Conservation (phyloP, 305 asterid genomes). For the Caryopteris hybrid region DNA sequence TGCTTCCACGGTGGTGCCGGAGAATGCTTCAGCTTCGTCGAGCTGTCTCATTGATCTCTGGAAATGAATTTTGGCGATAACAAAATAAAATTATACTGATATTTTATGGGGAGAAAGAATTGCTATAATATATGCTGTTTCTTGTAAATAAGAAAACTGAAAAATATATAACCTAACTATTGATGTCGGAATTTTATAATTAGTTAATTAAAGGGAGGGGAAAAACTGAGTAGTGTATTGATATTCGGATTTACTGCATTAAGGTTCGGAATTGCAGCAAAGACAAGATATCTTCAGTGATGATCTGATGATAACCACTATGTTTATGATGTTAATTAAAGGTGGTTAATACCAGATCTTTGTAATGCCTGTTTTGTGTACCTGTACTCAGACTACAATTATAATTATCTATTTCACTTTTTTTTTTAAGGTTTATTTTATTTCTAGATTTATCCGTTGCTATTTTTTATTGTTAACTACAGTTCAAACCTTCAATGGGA, state of each 20-base stretch:
- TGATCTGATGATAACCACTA: constrained; percentile 24
- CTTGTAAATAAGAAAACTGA: constrained; percentile 35
- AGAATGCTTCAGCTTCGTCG: constrained; percentile 45
- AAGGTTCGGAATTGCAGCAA: background rate
- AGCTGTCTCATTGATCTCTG: constrained; percentile 50
- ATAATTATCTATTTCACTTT: background rate
- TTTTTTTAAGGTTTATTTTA: background rate
- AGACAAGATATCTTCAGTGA: background rate
- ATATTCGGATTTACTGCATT: background rate
- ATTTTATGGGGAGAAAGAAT: too few relatives aligned
- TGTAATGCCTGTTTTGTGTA: background rate
- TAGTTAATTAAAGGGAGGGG: background rate
- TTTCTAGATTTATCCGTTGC: background rate
- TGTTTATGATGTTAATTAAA: constrained; percentile 27
- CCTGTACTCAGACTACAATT: constrained; percentile 9
- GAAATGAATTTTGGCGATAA: constrained; percentile 57
- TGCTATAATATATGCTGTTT: constrained; percentile 5
- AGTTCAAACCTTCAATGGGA: too few relatives aligned
- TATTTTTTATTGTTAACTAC: too few relatives aligned
- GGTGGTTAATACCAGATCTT: constrained; percentile 23
- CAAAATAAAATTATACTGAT: too few relatives aligned
- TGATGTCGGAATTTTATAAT: background rate
- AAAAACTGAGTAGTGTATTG: background rate
- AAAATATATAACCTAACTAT: background rate
- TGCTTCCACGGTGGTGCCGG: too few relatives aligned